Evolutionary conservation across 1,284 basidiomycete species (phyloP).

Genomic region (Ceratobasidium papillatum): DNA sequence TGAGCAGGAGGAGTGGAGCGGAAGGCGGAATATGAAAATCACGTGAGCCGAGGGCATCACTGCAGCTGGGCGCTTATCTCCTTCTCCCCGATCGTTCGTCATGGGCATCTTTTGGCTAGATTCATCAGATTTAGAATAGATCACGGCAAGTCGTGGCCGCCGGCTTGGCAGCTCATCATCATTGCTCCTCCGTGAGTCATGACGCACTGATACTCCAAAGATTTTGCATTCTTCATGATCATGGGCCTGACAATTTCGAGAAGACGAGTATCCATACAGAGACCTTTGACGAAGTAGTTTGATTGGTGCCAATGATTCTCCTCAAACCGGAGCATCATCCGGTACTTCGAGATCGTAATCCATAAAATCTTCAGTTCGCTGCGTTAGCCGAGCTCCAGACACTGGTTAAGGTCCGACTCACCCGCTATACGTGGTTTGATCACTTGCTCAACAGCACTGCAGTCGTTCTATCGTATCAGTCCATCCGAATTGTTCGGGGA

Average conservation of each 20-base stretch:
- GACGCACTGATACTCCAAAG: too few species aligned
- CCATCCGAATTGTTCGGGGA: background rate
- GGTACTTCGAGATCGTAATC: conserved; percentile 2
- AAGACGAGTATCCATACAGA: too few species aligned
- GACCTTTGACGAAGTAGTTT: too few species aligned
- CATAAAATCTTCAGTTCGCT: background rate
- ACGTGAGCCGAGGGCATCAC: background rate
- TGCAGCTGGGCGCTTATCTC: background rate
- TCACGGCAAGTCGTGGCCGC: background rate
- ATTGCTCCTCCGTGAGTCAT: too few species aligned
- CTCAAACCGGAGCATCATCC: background rate
- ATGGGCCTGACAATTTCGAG: too few species aligned
- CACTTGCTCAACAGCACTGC: background rate
- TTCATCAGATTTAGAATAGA: background rate
- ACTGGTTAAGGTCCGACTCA: background rate
- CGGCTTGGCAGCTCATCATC: too few species aligned
- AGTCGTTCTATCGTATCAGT: background rate
- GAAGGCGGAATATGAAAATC: background rate
- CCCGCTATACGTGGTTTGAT: conserved; percentile 6
- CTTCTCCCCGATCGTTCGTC: background rate
- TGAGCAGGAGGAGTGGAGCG: background rate
- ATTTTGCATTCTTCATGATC: too few species aligned
- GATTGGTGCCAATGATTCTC: too few species aligned
- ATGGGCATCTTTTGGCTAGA: background rate
- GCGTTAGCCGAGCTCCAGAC: background rate